Conservation (phyloP, 805 yeast species). For the Yarrowia deformans region DNA sequence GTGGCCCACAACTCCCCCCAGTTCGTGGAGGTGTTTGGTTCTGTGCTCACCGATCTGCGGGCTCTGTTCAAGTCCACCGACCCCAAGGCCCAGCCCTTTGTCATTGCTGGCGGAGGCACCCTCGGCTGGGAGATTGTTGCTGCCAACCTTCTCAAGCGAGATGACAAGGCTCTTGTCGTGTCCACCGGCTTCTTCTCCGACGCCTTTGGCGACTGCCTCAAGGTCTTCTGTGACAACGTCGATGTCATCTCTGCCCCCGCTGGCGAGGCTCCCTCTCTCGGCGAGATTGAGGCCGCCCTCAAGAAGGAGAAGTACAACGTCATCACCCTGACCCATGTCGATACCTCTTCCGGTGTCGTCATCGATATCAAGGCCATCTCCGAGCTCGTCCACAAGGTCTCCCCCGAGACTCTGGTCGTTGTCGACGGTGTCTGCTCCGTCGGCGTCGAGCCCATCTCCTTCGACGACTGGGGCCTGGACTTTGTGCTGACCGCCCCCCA, state of each 20-base stretch:
- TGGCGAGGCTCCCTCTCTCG: conserved; percentile 72
- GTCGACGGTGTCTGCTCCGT: conserved; percentile 97
- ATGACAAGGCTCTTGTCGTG: conserved; percentile 78
- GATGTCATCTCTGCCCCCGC: conserved; percentile 69
- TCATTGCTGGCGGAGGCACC: conserved; percentile 90
- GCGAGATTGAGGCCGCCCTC: conserved; percentile 63
- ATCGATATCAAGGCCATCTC: conserved; percentile 72
- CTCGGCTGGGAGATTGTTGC: conserved; percentile 93
- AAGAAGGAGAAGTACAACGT: conserved; percentile 62
- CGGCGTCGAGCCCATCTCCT: conserved; percentile 84
- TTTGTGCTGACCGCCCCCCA: conserved; percentile 91
- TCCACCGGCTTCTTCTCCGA: conserved; percentile 91
- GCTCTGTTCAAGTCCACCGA: conserved; percentile 74
- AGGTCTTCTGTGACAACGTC: conserved; percentile 76
- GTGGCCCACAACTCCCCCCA: conserved; percentile 91
- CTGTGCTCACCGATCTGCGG: conserved; percentile 71
- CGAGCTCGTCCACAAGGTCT: conserved; percentile 61
- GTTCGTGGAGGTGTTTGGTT: conserved; percentile 75
- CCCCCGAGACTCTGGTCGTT: conserved; percentile 82
- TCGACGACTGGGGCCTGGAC: conserved; percentile 90
- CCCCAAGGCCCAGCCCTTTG: conserved; percentile 75
- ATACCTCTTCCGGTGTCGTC: conserved; percentile 94
- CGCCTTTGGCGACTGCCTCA: conserved; percentile 76
- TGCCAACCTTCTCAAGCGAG: conserved; percentile 69
- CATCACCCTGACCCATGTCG: conserved; percentile 91